Conservation (phyloP, 805 yeast species). For the Candida maesae region DNA sequence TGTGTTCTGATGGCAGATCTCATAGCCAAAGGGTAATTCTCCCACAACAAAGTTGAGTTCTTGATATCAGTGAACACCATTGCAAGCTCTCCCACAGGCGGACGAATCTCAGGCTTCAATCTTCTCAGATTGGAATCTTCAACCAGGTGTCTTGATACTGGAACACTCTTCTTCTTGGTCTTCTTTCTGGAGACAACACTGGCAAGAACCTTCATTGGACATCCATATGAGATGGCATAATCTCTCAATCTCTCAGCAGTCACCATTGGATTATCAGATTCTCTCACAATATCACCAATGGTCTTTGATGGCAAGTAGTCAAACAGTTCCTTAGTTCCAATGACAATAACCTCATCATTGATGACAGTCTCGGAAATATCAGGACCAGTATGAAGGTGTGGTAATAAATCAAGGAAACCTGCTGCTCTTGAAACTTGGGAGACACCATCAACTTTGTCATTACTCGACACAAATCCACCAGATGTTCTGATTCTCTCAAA, state of each 20-base stretch:
- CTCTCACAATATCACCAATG: slow-evolving; percentile 87
- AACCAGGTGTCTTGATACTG: slow-evolving; percentile 45
- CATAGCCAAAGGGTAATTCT: slow-evolving; percentile 88
- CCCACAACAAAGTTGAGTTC: slow-evolving; percentile 93
- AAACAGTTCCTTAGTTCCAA: slow-evolving; percentile 86
- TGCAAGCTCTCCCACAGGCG: slow-evolving; percentile 92
- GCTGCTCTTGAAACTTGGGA: slow-evolving; percentile 85
- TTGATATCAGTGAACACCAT: slow-evolving; percentile 97
- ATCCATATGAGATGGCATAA: slow-evolving; percentile 91
- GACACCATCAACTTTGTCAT: slow-evolving; percentile 80
- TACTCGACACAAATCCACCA: slow-evolving; percentile 86
- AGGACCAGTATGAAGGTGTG: slow-evolving; percentile 88
- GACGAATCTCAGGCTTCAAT: slow-evolving; percentile 84
- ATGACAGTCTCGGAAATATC: slow-evolving; percentile 60
- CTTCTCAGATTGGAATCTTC: slow-evolving; percentile 80
- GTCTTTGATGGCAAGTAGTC: slow-evolving; percentile 75
- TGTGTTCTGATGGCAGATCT: slow-evolving; percentile 94
- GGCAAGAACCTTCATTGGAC: slow-evolving; percentile 72
- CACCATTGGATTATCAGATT: slow-evolving; percentile 74
- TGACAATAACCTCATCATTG: slow-evolving; percentile 77
- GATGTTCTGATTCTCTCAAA: slow-evolving; percentile 85
- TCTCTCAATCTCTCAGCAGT: slow-evolving; percentile 95
- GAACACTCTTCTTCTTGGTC: slow-evolving; percentile 31
- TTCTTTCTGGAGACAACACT: slow-evolving; percentile 72
- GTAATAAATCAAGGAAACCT: slow-evolving; percentile 81